phyloP scores from a whole-genome alignment of 2,329 filamentous ascomycete species.

The Aspergillus oerlinghausenensis region DNA sequence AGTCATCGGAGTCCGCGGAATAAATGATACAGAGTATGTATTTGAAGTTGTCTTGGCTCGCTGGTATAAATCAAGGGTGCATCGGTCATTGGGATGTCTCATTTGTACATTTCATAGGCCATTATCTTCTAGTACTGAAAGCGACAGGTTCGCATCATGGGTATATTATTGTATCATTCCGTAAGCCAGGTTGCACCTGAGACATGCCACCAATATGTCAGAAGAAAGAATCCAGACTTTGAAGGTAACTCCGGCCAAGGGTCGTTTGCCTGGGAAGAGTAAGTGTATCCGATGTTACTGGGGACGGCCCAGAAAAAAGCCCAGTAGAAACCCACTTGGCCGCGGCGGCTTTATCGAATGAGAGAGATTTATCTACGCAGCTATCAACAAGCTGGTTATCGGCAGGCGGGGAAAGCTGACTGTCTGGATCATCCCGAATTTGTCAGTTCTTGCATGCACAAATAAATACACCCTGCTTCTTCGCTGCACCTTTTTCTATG shows the following conservation, averaged over 20 bases:
- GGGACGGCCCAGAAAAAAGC: slow-evolving; percentile 6
- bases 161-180: not conserved
- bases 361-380: not conserved
- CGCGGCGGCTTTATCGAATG: not conserved
- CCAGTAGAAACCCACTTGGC: not conserved
- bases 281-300: slow-evolving; percentile 26
- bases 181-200: not conserved
- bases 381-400: not conserved
- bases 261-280: slow-evolving; percentile 23
- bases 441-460: not conserved
- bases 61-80: not conserved
- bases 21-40: not conserved
- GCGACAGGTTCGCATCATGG: not conserved
- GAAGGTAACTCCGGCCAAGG: not conserved
- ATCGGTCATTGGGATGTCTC: not conserved
- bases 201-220: not conserved
- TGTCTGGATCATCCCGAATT: not conserved
- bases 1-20: slow-evolving; percentile 16
- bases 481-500: not conserved
- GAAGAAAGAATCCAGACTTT: not conserved
- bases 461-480: not conserved
- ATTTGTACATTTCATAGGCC: not conserved
- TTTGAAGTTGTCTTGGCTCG: not conserved
- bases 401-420: not conserved
- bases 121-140: not conserved